Conservation (phyloP, 2,329 filamentous ascomycete genomes). For the Cercospora brassicicola region DNA sequence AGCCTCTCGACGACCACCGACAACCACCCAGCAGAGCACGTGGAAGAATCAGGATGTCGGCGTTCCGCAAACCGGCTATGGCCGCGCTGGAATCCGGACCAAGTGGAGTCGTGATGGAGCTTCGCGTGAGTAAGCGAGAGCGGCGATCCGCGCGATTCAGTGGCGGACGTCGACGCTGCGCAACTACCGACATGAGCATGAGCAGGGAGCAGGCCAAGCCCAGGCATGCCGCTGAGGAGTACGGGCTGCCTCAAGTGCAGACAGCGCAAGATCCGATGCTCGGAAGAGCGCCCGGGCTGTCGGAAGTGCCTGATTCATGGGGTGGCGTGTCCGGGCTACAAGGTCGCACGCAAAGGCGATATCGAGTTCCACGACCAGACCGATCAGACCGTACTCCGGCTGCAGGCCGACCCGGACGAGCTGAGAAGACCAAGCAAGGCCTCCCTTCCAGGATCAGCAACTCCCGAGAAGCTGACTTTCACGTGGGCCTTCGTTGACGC, state of each 20-base stretch:
- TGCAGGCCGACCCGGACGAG: slow-evolving; percentile 1
- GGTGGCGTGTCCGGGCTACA: slow-evolving; percentile 34
- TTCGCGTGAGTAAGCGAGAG: neutral
- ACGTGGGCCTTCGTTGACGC: neutral
- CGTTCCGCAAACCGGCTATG: neutral
- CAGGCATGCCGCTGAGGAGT: slow-evolving; percentile 24
- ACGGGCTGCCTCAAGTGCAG: slow-evolving; percentile 36
- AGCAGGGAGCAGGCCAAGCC: no score
- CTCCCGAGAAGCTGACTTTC: slow-evolving; percentile 10
- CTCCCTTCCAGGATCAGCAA: neutral
- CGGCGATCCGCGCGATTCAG: neutral
- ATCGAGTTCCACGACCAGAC: slow-evolving; percentile 35
- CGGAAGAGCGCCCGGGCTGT: slow-evolving; percentile 32
- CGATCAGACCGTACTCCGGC: slow-evolving; percentile 17
- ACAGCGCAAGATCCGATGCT: slow-evolving; percentile 35
- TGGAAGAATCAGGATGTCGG: neutral
- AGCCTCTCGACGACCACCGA: neutral
- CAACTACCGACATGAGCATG: neutral
- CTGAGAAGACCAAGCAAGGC: neutral
- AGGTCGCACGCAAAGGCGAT: slow-evolving; percentile 20
- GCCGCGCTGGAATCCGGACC: neutral
- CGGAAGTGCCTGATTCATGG: slow-evolving; percentile 32
- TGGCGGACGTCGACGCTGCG: neutral
- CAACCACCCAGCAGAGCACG: neutral
- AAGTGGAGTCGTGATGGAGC: neutral